These are phyloP conservation scores for Mortierella sp. DNA, from an alignment of 371 early-diverging fungal species.

Conservation along the genomic window DNA sequence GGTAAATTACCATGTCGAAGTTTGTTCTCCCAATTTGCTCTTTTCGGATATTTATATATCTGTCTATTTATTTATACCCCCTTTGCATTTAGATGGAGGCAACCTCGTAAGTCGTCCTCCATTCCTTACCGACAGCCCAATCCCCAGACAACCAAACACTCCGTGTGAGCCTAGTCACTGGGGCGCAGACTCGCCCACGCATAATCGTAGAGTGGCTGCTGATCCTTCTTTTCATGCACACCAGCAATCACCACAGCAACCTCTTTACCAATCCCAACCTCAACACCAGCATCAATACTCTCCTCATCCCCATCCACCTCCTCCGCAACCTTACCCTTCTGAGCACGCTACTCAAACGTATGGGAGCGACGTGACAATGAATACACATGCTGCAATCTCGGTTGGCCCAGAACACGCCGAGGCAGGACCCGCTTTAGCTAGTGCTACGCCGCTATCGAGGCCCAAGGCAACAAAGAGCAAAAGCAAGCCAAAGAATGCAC, in stretches of 20 bases:
- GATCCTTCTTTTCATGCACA: conserved; percentile 10
- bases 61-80: not conserved
- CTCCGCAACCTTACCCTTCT: not conserved
- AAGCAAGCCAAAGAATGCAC: conserved; percentile 8
- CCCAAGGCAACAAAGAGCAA: conserved; percentile 4
- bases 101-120: not conserved
- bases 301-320: not conserved
- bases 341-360: conserved; percentile 1
- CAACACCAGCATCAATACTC: conserved; percentile 12
- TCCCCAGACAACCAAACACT: not conserved
- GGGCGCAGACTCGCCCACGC: conserved; percentile 5
- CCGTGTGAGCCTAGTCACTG: conserved; percentile 3
- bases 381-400: not conserved
- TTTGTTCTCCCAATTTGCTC: not conserved
- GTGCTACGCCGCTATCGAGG: not conserved
- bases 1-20: not conserved
- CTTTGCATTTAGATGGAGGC: not conserved
- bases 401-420: conserved; percentile 4
- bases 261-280: not conserved
- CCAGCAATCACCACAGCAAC: not conserved
- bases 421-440: not conserved
- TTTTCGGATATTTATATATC: conserved; percentile 1
- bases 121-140: not conserved
- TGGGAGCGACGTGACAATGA: not conserved
- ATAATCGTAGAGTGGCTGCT: not conserved